A percentile compares a stretch with the other conserved stretches of the same genome.
These are phyloP conservation scores for Ogataea polymorpha DNA, from an alignment of 805 yeast genomes.

Conservation along the genomic window DNA sequence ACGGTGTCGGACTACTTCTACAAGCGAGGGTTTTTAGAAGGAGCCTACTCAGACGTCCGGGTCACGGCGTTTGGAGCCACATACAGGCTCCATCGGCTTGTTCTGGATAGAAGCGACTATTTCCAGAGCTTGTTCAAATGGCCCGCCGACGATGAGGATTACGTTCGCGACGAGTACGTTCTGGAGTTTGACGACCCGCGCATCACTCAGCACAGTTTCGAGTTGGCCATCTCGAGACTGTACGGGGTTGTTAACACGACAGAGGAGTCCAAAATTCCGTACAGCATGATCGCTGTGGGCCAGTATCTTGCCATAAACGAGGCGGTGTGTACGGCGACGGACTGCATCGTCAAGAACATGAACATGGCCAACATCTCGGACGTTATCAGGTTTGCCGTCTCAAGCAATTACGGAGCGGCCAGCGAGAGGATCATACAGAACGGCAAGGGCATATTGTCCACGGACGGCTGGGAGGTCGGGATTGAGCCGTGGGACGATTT, in stretches of 20 bases:
- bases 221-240: slow-evolving; percentile 43
- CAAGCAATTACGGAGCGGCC: slow-evolving; percentile 44
- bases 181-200: slow-evolving; percentile 40
- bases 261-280: slow-evolving; percentile 36
- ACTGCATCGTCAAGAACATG: slow-evolving; percentile 35
- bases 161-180: slow-evolving; percentile 18
- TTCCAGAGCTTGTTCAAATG: slow-evolving; percentile 47
- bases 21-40: slow-evolving; percentile 41
- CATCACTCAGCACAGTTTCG: slow-evolving; percentile 45
- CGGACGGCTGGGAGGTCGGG: slow-evolving; percentile 50
- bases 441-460: slow-evolving; percentile 43
- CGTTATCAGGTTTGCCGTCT: slow-evolving; percentile 40
- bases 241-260: slow-evolving; percentile 41
- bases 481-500: slow-evolving; percentile 45
- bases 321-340: slow-evolving; percentile 43
- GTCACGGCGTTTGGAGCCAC: slow-evolving; percentile 43
- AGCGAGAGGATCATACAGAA: slow-evolving; percentile 44
- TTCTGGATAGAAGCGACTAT: slow-evolving; percentile 45
- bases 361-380: slow-evolving; percentile 36
- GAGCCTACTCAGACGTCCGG: slow-evolving; percentile 47
- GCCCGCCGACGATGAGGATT: slow-evolving; percentile 24
- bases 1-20: slow-evolving; percentile 31
- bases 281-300: slow-evolving; percentile 46
- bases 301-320: slow-evolving; percentile 47
- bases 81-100: slow-evolving; percentile 45